These are phyloP conservation scores for Fusarium coicis DNA, from an alignment of 2,329 filamentous ascomycete species.

Conservation along the genomic window DNA sequence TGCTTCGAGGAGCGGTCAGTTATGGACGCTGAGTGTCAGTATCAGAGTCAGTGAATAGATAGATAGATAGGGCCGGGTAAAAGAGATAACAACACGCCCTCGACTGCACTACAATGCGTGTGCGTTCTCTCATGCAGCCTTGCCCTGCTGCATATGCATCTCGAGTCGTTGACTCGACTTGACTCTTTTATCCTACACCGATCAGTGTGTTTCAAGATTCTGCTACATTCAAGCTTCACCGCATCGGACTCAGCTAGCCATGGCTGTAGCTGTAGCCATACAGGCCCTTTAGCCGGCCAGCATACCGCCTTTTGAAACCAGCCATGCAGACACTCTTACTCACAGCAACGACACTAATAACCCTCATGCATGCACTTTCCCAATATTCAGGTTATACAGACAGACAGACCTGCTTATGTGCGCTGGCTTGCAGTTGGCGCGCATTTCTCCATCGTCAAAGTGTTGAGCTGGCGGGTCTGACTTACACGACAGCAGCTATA, in stretches of 20 bases:
- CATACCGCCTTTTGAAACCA: conserved; percentile 41
- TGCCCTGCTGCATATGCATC: conserved; percentile 20
- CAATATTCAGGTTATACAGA: conserved; percentile 7
- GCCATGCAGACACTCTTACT: conserved; percentile 14
- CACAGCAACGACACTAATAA: conserved; percentile 7
- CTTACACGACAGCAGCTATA: conserved; percentile 33
- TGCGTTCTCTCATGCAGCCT: conserved; percentile 20
- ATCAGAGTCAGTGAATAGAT: background rate
- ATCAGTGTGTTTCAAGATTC: conserved; percentile 30
- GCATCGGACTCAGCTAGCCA: conserved; percentile 7
- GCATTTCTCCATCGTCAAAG: conserved; percentile 10
- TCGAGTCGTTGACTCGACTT: background rate
- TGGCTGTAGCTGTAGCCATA: background rate
- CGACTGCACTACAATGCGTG: background rate
- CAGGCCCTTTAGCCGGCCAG: conserved; percentile 8
- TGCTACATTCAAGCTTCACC: conserved; percentile 30
- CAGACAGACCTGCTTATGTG: conserved; percentile 1
- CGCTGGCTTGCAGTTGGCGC: conserved; percentile 27
- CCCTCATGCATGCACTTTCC: conserved; percentile 12
- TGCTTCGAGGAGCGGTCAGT: conserved; percentile 29
- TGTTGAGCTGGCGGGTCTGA: conserved; percentile 26
- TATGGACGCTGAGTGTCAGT: background rate
- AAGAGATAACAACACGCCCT: conserved; percentile 31
- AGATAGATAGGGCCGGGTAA: conserved; percentile 1
- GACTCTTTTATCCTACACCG: conserved; percentile 28